phyloP scores from a whole-genome alignment of 352 stramenopile species.

The Globisporangium rhizosaccharum region DNA sequence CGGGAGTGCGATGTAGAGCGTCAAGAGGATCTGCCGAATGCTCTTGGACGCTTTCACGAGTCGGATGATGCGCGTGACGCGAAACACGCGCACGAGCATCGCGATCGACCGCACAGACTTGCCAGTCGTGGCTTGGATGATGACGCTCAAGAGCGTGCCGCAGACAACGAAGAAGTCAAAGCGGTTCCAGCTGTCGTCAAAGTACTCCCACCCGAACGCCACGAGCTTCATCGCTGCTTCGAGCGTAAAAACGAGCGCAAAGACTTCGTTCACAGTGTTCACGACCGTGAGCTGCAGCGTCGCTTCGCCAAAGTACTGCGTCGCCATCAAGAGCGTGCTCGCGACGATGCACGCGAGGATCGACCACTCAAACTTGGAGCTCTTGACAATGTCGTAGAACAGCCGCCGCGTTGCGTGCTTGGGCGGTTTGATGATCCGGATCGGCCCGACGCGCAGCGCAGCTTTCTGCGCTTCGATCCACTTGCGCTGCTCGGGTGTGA shows the following conservation, averaged over 20 bases:
- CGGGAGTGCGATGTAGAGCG: slow-evolving; percentile 87
- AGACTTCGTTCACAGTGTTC: slow-evolving; percentile 78
- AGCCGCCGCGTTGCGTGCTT: slow-evolving; percentile 37
- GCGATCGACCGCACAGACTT: slow-evolving; percentile 66
- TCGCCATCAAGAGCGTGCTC: slow-evolving; percentile 88
- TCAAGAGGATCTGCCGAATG: slow-evolving; percentile 86
- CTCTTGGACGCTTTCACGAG: slow-evolving; percentile 84
- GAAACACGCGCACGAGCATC: slow-evolving; percentile 88
- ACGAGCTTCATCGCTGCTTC: slow-evolving; percentile 87
- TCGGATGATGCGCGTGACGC: slow-evolving; percentile 82
- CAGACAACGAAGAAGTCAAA: slow-evolving; percentile 87
- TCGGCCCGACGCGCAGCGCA: slow-evolving; percentile 54
- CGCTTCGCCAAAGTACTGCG: slow-evolving; percentile 81
- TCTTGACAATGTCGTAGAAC: slow-evolving; percentile 68
- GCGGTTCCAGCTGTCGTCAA: slow-evolving; percentile 81
- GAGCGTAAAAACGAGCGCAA: slow-evolving; percentile 84
- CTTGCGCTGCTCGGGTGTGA: slow-evolving; percentile 89
- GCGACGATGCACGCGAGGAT: slow-evolving; percentile 89
- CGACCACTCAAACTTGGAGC: slow-evolving; percentile 75
- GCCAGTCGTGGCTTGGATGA: slow-evolving; percentile 52
- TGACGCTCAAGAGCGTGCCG: slow-evolving; percentile 52
- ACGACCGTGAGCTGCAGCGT: slow-evolving; percentile 47
- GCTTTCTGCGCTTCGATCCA: slow-evolving; percentile 84
- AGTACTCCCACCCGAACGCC: slow-evolving; percentile 76
- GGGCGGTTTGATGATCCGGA: slow-evolving; percentile 49